Evolutionary conservation across 768 basidiomycete genomes (phyloP), one percentile per base, ranked within the genome.

Genomic region (Auriscalpium microsporum): DNA sequence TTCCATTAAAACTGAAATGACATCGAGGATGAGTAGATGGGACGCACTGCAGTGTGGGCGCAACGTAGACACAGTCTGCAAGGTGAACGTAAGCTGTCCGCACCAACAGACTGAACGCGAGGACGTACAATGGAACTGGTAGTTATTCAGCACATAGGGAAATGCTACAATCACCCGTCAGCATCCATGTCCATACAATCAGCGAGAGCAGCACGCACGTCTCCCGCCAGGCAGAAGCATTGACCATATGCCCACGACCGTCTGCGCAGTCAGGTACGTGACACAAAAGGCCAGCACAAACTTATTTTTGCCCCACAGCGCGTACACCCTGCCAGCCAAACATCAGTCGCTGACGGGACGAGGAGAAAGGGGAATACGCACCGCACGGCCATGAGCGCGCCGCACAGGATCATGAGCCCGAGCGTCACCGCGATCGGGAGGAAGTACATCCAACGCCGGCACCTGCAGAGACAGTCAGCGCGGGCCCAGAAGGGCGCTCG

Each of bases 331-430:
- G 44, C 23, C 14, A 16, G 4, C 28, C 28, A 21, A 1, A 50
- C 16, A 17, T 47, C 2, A 45, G 36, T 21, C 17, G n/a, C 42
- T 10, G 33, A 49, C 10, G 2, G 44, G 42, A 10, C 34, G 21
- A 35, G 19, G 13, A 17, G 50, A 14, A 42, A 3, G 10, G 37
- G 10, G 37, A 8, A 14, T 14, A 38, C 48, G 45, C 13, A 61
- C 59, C 59, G 53, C 45, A 61, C 50, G 54, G 58, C 53, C 59
- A 61, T 61, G 37, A 61, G 54, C 0, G 58, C 47, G 21, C 59
- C 59, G 33, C 57, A 54, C 33, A 58, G 47, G 28, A 61, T 8
- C 10, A 50, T 55, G 7, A 61, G 44, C 45, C 57, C 57, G 17
- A 61, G 44, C 10, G 57, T 56, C 19, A 61, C 13, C 19, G 54